A percentile compares a stretch with the other conserved stretches of the same genome.
These are phyloP conservation scores for Boletus tylopilopsis DNA, from an alignment of 768 basidiomycete genomes.

Conservation along the genomic window DNA sequence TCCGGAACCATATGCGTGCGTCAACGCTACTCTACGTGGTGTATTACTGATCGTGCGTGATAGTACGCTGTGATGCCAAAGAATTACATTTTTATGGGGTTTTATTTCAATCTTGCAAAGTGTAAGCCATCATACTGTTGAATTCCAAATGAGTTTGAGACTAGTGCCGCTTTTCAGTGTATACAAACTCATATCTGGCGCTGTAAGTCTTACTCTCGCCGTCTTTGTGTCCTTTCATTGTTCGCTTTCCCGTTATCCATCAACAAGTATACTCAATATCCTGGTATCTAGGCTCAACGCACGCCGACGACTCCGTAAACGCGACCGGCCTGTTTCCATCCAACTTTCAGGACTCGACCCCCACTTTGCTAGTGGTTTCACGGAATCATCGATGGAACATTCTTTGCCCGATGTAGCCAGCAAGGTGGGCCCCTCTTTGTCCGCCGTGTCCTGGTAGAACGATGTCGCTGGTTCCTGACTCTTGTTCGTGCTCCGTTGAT, in stretches of 20 bases:
- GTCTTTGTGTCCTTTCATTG: not conserved
- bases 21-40: not conserved
- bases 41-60: not conserved
- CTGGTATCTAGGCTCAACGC: slow-evolving; percentile 41
- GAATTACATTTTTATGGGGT: slow-evolving; percentile 53
- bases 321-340: slow-evolving; percentile 38
- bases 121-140: slow-evolving; percentile 30
- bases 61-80: slow-evolving; percentile 49
- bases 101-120: slow-evolving; percentile 53
- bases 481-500: not conserved
- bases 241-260: not conserved
- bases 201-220: slow-evolving; percentile 21
- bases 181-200: slow-evolving; percentile 55
- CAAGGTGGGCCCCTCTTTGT: slow-evolving; percentile 6
- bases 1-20: slow-evolving; percentile 41
- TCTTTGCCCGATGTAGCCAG: not conserved
- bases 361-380: slow-evolving; percentile 2
- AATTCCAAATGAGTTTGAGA: not conserved
- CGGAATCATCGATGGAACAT: not conserved
- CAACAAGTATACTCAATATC: no score
- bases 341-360: slow-evolving; percentile 37
- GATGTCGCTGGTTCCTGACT: not conserved
- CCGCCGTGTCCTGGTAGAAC: no score
- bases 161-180: slow-evolving; percentile 34
- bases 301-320: slow-evolving; percentile 36